Evolutionary conservation across 2,329 filamentous ascomycete species (phyloP), one percentile per base, ranked within the genome.

Genomic region (Aureobasidium sp.): DNA sequence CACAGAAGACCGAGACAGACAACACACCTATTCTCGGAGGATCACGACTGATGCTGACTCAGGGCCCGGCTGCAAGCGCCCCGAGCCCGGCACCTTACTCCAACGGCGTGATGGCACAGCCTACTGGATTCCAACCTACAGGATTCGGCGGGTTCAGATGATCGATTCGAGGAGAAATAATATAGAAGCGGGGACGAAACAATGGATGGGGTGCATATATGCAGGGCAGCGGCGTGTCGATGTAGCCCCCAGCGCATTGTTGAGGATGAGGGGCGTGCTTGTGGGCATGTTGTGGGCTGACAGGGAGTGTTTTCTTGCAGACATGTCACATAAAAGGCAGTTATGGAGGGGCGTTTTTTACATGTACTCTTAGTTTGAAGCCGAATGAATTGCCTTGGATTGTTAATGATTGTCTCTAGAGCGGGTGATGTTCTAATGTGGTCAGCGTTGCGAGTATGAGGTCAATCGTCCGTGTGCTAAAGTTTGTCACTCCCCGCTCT

Each of bases 31-130:
- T 99, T 69, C 84, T 99, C 30, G 92, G 93, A 59, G 88, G 86
- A 65, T 88, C 86, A 66, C 86, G 94, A 59, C 83, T 99, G 58
- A 96, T 99, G 92, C 89, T 99, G 68, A 99, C 94, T 41, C 91
- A 95, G 70, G 94, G 92, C 10, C 90, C 93, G 29, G 81, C 71
- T 75, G 79, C 66, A 48, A 75, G 78, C 69, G 74, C 83, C 63
- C 73, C 81, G 65, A 84, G 86, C 61, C 87, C 89, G 10, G 83
- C 84, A 55, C 85, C 88, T 3, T 95, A 86, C 69, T 81, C 90
- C 27, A 97, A 97, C 72, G 93, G 93, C 62, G 90, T 97, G 70
- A 87, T 88, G 63, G 89, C 92, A 63, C 92, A 97, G 79, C 83
- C 89, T 58, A 97, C 93, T 66, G 91, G 75, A 45, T 76, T 50